These are phyloP conservation scores for Alternaria sp. DNA, from an alignment of 2,329 filamentous ascomycete genomes.

Conservation along the genomic window DNA sequence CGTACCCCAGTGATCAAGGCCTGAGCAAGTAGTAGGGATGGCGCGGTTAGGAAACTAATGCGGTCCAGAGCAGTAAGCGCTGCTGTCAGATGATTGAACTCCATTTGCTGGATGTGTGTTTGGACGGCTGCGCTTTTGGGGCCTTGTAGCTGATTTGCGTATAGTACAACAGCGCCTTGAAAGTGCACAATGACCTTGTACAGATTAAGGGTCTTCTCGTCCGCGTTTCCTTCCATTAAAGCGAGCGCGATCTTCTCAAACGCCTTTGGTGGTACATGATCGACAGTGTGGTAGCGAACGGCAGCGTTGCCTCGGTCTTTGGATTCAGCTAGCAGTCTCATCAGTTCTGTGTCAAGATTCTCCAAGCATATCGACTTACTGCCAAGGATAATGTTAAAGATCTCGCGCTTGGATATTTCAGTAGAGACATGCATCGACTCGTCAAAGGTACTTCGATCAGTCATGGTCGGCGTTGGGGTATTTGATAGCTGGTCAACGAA, in stretches of 20 bases:
- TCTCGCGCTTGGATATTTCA: constrained; percentile 33
- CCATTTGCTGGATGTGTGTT: constrained; percentile 34
- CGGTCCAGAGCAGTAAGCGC: constrained; percentile 39
- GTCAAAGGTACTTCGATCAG: constrained; percentile 33
- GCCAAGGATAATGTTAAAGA: constrained; percentile 35
- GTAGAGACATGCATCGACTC: constrained; percentile 33
- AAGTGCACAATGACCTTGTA: constrained; percentile 44
- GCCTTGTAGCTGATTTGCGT: constrained; percentile 31
- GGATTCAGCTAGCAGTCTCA: constrained; percentile 22
- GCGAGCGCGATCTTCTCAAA: constrained; percentile 38
- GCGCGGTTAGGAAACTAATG: constrained; percentile 35
- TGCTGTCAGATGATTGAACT: constrained; percentile 37
- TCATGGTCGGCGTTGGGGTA: constrained; percentile 26
- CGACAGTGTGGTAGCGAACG: constrained; percentile 32
- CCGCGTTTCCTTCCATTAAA: constrained; percentile 36
- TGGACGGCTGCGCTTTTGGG: constrained; percentile 31
- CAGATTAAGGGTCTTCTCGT: constrained; percentile 36
- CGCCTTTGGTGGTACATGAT: constrained; percentile 40
- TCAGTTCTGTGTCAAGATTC: not conserved
- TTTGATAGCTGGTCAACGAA: constrained; percentile 41
- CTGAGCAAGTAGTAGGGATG: constrained; percentile 38
- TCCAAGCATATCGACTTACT: constrained; percentile 18
- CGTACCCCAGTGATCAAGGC: constrained; percentile 40
- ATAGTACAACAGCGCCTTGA: constrained; percentile 34
- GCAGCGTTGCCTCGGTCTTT: constrained; percentile 17